These are phyloP conservation scores for Terana coerulea DNA, from an alignment of 768 basidiomycete genomes.

Conservation along the genomic window DNA sequence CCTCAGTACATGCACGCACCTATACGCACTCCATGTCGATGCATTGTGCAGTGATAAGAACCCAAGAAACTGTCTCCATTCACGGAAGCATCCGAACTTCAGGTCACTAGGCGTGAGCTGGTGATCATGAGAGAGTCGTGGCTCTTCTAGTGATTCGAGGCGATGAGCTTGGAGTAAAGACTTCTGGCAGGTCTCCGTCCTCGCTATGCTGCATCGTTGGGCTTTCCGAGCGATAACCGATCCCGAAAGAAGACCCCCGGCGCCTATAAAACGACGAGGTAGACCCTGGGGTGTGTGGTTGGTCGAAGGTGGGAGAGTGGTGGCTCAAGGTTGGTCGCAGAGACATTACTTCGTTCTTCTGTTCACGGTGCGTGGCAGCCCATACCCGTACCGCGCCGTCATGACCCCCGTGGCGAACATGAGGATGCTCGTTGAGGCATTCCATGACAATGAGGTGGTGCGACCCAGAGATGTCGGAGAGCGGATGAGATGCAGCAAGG, in stretches of 20 bases:
- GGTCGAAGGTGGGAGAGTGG: not conserved
- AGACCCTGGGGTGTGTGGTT: not conserved
- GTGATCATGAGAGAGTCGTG: no score
- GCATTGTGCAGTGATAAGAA: no score
- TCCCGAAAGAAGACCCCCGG: not conserved
- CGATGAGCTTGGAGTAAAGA: not conserved
- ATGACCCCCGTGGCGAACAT: conserved; percentile 8
- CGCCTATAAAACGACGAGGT: not conserved
- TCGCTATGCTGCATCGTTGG: not conserved
- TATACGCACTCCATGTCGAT: no score
- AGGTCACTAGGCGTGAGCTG: no score
- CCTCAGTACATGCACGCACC: no score
- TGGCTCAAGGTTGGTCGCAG: not conserved
- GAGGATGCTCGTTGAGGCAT: not conserved
- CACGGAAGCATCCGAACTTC: no score
- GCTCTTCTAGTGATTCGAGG: no score
- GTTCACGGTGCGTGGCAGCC: not conserved
- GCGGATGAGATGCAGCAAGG: not conserved
- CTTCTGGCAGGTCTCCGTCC: no score
- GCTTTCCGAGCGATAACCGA: conserved; percentile 1
- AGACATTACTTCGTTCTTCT: not conserved
- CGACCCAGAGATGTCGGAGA: not conserved
- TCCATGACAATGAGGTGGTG: conserved; percentile 8
- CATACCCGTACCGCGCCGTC: conserved; percentile 5
- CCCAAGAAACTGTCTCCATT: no score